Evolutionary conservation across 805 yeast species (phyloP), one percentile per base, ranked within the genome.

Genomic region (Kazachstania bromeliacearum): DNA sequence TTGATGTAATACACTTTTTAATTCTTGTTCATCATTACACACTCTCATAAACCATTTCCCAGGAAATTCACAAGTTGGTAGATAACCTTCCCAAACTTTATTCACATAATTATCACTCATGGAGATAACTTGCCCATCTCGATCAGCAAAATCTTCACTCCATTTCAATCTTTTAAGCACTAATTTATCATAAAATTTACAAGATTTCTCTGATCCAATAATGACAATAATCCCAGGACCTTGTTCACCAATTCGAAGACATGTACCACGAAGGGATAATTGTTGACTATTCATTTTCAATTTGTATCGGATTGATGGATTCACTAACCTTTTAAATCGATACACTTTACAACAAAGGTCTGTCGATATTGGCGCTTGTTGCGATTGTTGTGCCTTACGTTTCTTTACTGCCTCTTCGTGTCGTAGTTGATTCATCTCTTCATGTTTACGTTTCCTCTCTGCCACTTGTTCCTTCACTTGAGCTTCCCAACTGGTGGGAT

Each of bases 401-500:
- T 35, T 41, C 22, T 39, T 34, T 4, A 43, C 20, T 2, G 62
- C 57, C 32, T 48, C 50, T 29, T 46, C 46, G 35, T 57, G 78
- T 24, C 97, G 65, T 6, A 59, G 73, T 34, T 68, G 67, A 55
- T 92, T 92, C 13, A 55, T 67, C 28, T 57, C 58, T 42, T 71
- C 66, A 59, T 92, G 99, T 27, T 61, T 57, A 10, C 59, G 43
- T 23, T 61, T 63, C 21, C 98, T 65, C 30, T 73, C 71, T 27
- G 70, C 76, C 4, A 85, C 80, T 42, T 88, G 92, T 17, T 63
- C 57, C 30, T 72, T 66, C 0, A 92, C 96, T 34, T 68, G 59
- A 56, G 67, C 65, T 51, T 89, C 98, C 46, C 87, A 79, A 3
- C 75, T 75, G 0, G 97, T 89, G 1, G 98, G 97, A 53, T 92